Conservation (phyloP, 2,329 filamentous ascomycete species). For the Fusarium scirpi region DNA sequence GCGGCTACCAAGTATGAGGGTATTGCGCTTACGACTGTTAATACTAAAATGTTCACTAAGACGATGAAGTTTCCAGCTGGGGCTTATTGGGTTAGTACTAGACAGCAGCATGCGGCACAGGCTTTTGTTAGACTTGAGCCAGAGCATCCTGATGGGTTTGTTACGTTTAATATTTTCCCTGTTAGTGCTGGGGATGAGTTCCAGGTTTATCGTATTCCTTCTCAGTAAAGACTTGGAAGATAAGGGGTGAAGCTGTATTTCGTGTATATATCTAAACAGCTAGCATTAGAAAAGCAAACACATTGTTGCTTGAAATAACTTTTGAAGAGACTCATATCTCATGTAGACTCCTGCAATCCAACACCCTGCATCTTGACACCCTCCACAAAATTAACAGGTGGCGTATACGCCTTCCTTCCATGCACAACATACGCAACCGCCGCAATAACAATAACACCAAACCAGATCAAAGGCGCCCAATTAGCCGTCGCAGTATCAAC, state of each 20-base stretch:
- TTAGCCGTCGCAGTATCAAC: conserved; percentile 26
- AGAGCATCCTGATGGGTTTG: conserved; percentile 50
- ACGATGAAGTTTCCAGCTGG: conserved; percentile 45
- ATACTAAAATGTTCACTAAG: conserved; percentile 29
- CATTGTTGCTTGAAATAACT: background rate
- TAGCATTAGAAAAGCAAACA: background rate
- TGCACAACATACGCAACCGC: conserved; percentile 13
- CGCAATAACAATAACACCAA: conserved; percentile 21
- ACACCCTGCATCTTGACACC: conserved; percentile 20
- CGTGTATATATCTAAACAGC: background rate
- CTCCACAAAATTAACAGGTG: conserved; percentile 27
- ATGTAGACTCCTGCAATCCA: conserved; percentile 16
- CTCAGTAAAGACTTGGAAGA: no score
- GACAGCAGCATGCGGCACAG: conserved; percentile 49
- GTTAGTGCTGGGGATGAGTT: conserved; percentile 48
- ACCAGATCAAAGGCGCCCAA: conserved; percentile 32
- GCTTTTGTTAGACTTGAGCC: conserved; percentile 50
- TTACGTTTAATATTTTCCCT: conserved; percentile 48
- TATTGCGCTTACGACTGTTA: conserved; percentile 41
- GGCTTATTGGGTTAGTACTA: conserved; percentile 49
- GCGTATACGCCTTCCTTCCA: conserved; percentile 14
- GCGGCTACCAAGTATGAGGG: conserved; percentile 46
- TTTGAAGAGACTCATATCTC: background rate
- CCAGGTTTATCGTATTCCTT: conserved; percentile 45
- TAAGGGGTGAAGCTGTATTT: accelerated